Evolutionary conservation across 257 asterid species (phyloP).

Genomic region (Solanum etuberosum): DNA sequence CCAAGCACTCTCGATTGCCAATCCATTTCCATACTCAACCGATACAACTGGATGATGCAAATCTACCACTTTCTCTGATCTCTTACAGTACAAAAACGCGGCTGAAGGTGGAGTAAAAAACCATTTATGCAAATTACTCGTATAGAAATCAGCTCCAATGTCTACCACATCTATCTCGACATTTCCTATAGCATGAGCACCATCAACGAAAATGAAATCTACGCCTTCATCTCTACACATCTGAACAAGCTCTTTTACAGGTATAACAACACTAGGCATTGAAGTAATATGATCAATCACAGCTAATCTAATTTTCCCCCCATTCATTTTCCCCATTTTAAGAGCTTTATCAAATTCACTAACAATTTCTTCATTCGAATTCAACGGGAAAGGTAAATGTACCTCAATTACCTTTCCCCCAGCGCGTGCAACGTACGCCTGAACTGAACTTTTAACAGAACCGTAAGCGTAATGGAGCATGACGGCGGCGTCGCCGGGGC

Average conservation of each 20-base stretch:
- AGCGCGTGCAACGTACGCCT: constrained; percentile 72
- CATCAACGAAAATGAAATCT: constrained; percentile 56
- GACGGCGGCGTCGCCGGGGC: constrained; percentile 51
- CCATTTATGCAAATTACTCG: constrained; percentile 78
- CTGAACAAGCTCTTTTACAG: constrained; percentile 53
- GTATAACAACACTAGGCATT: constrained; percentile 69
- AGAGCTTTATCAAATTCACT: constrained; percentile 51
- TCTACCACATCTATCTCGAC: constrained; percentile 54
- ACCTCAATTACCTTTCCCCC: constrained; percentile 83
- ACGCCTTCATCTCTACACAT: constrained; percentile 70
- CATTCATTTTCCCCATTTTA: constrained; percentile 34
- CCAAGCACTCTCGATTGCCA: constrained; percentile 76
- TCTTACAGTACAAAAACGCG: constrained; percentile 59
- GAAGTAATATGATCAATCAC: constrained; percentile 80
- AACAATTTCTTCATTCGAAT: constrained; percentile 42
- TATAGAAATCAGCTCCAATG: constrained; percentile 72
- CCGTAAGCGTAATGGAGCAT: constrained; percentile 83
- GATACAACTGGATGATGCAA: constrained; percentile 78
- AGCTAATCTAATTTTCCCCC: constrained; percentile 57
- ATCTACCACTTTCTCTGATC: constrained; percentile 29
- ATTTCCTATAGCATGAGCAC: constrained; percentile 78
- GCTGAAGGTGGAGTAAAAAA: constrained; percentile 72
- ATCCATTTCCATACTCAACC: constrained; percentile 68
- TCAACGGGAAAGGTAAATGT: constrained; percentile 61
- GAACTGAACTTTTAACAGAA: constrained; percentile 69